Base-by-base conservation (phyloP, 2,329 filamentous ascomycete species). In the Fusarium mangiferae region DNA sequence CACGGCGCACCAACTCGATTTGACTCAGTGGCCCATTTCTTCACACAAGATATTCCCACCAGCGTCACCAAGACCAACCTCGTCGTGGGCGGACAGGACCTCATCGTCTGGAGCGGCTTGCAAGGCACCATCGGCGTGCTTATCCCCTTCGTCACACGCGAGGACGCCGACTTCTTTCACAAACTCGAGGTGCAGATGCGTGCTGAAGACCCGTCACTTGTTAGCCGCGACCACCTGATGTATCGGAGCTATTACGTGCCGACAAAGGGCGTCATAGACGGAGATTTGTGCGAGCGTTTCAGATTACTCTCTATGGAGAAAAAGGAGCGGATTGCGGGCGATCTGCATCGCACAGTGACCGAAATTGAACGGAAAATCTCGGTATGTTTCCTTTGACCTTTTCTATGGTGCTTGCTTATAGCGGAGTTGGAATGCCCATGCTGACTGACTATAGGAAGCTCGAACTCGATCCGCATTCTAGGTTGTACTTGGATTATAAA, bases 141-240 rank as follows among this genome's bases (percentile, higher is more conserved):
- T 45, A 93, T 99, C 46, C 97, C 97, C 0, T 98, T 99, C 80
- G 87, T 94, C 52, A 93, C 92, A 72, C 92, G 96, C 38, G 95
- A 98, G 80, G 96, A 98, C 78, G 94, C 97, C 54, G 96, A 98
- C 81, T 98, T 99, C 84, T 99, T 99, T 89, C 95, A 98, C 82
- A 94, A 90, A 67, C 87, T 99, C 20, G 96, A 99, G 84, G 91
- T 92, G 79, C 94, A 97, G 78, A 88, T 99, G 81, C 90, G 96
- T 49, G 90, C 89, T 18, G 94, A 97, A 79, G 95, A 98, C 79
- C 89, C 95, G 36, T 96, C 96, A 9, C 85, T 98, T 51, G 94
- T 94, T 22, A 96, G 96, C 36, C 90, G 97, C 72, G 96, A 99
- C 81, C 97, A 99, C 82, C 86, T 99, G 48, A 97, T 98, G 79